Conservation (phyloP, 2,329 filamentous ascomycete species). For the Helotiales sp. region DNA sequence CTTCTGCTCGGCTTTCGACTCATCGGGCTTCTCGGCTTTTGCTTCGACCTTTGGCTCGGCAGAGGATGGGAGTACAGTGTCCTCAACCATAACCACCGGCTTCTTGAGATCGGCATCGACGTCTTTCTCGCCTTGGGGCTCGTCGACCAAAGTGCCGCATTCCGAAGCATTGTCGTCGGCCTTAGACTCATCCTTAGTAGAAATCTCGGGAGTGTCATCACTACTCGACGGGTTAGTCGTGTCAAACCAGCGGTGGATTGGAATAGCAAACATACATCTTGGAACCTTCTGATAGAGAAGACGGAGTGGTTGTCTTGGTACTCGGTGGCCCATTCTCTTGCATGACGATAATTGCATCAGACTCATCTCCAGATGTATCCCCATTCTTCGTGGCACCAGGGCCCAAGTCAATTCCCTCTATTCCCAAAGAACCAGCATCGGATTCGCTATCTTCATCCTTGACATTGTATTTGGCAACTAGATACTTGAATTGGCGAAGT, state of each 20-base stretch:
- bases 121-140: not conserved
- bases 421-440: not conserved
- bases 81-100: not conserved
- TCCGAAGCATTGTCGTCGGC: not conserved
- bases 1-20: not conserved
- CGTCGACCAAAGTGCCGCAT: not conserved
- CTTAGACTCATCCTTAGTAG: not conserved
- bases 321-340: not conserved
- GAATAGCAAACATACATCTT: not conserved
- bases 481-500: not conserved
- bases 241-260: not conserved
- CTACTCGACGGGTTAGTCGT: not conserved
- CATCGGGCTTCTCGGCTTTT: not conserved
- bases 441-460: not conserved
- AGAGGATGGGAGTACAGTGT: not conserved
- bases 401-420: not conserved
- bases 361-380: not conserved
- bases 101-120: slow-evolving; percentile 1
- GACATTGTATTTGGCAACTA: not conserved
- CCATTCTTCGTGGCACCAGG: not conserved
- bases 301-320: not conserved
- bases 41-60: not conserved
- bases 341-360: not conserved
- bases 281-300: not conserved
- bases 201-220: not conserved